These are phyloP conservation scores for Clausena lansium DNA, from an alignment of 345 rosid genomes.

Conservation along the genomic window DNA sequence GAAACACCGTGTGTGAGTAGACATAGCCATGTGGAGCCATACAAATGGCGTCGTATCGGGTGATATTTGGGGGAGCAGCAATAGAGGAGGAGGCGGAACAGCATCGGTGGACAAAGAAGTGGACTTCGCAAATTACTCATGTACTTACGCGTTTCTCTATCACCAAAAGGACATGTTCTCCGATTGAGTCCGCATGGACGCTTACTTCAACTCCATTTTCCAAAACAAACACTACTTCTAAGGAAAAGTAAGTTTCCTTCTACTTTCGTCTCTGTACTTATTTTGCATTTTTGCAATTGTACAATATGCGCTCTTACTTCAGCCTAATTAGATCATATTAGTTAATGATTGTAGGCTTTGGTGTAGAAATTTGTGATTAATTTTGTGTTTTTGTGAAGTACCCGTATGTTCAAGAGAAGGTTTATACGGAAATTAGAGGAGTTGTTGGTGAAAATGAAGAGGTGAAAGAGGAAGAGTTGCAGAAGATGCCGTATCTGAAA, in stretches of 20 bases:
- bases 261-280: not conserved
- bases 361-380: constrained; percentile 14
- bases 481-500: constrained; percentile 12
- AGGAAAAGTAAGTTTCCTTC: constrained; percentile 57
- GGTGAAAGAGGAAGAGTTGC: constrained; percentile 12
- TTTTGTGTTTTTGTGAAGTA: constrained; percentile 15
- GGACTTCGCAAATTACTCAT: constrained; percentile 86
- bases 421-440: not conserved
- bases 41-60: constrained; percentile 39
- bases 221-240: constrained; percentile 72
- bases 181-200: constrained; percentile 98
- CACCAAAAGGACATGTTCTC: constrained; percentile 99
- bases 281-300: not conserved
- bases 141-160: constrained; percentile 82
- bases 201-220: constrained; percentile 75
- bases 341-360: not conserved
- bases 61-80: constrained; percentile 29
- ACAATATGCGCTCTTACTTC: not conserved
- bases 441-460: not conserved
- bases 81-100: constrained; percentile 37
- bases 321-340: not conserved
- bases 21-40: constrained; percentile 47
- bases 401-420: constrained; percentile 16
- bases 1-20: not conserved
- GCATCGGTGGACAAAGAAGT: constrained; percentile 75